Evolutionary conservation across 305 asterid genomes (phyloP).

Genomic region (Rubia peregrina): DNA sequence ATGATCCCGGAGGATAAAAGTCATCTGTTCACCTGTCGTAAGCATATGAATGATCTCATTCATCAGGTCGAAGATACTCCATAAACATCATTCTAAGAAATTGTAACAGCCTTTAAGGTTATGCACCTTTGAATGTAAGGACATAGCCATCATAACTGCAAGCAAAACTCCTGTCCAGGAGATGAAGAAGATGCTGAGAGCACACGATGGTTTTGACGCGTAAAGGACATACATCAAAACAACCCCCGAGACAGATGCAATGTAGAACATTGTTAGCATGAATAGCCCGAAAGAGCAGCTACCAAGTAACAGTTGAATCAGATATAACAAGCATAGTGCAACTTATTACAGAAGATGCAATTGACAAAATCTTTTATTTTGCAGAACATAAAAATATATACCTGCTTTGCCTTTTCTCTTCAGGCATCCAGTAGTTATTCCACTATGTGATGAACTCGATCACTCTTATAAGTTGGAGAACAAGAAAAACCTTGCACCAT

Average conservation of each 20-base stretch:
- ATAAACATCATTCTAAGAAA: not conserved
- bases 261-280: slow-evolving; percentile 73
- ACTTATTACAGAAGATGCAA: not conserved
- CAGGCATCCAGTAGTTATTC: slow-evolving; percentile 88
- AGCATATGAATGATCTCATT: slow-evolving; percentile 10
- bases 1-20: slow-evolving; percentile 84
- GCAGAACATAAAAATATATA: slow-evolving; percentile 9
- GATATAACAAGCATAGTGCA: not conserved
- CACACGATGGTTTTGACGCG: slow-evolving; percentile 55
- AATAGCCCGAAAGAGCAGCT: slow-evolving; percentile 73
- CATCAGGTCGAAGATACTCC: slow-evolving; percentile 8
- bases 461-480: slow-evolving; percentile 83
- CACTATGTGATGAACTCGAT: slow-evolving; percentile 91
- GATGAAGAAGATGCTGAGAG: slow-evolving; percentile 86
- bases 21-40: slow-evolving; percentile 80
- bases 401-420: slow-evolving; percentile 55
- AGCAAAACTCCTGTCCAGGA: slow-evolving; percentile 83
- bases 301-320: slow-evolving; percentile 11
- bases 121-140: slow-evolving; percentile 94
- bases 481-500: slow-evolving; percentile 54
- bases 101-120: not conserved
- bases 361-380: not conserved
- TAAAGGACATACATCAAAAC: slow-evolving; percentile 67
- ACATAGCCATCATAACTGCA: slow-evolving; percentile 69
- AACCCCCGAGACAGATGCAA: slow-evolving; percentile 62